Evolutionary conservation across 257 asterid genomes (phyloP).

Genomic region (Eustoma russellianum): DNA sequence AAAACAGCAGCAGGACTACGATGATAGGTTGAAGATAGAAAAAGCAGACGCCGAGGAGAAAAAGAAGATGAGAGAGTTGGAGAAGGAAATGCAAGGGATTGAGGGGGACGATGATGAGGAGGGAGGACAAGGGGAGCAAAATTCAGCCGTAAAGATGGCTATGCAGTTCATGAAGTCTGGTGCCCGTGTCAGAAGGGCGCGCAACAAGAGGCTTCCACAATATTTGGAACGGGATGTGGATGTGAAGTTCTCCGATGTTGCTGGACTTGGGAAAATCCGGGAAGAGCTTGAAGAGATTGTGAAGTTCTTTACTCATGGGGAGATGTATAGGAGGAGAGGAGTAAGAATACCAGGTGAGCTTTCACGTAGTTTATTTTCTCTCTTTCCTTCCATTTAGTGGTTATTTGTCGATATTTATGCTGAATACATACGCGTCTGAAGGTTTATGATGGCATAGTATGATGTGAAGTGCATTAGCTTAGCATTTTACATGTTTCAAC

Average conservation of each 20-base stretch:
- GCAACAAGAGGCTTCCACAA: slow-evolving; percentile 60
- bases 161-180: slow-evolving; percentile 88
- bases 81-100: slow-evolving; percentile 58
- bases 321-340: slow-evolving; percentile 92
- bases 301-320: slow-evolving; percentile 96
- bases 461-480: too few relatives aligned
- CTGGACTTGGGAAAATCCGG: slow-evolving; percentile 94
- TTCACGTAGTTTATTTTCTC: slow-evolving; percentile 6
- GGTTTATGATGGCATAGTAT: too few relatives aligned
- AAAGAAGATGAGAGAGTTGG: slow-evolving; percentile 76
- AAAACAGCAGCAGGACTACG: slow-evolving; percentile 89
- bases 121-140: slow-evolving; percentile 57
- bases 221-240: slow-evolving; percentile 75
- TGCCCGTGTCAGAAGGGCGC: slow-evolving; percentile 80
- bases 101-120: slow-evolving; percentile 53
- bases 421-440: too few relatives aligned
- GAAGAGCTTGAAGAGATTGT: slow-evolving; percentile 98
- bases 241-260: slow-evolving; percentile 92
- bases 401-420: too few relatives aligned
- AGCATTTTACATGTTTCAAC: too few relatives aligned
- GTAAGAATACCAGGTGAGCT: slow-evolving; percentile 87
- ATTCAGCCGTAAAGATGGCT: slow-evolving; percentile 66
- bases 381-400: neutral
- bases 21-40: slow-evolving; percentile 86
- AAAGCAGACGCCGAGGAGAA: slow-evolving; percentile 92